These are phyloP conservation scores for Sisymbrium irio DNA, from an alignment of 345 rosid genomes.

Conservation along the genomic window DNA sequence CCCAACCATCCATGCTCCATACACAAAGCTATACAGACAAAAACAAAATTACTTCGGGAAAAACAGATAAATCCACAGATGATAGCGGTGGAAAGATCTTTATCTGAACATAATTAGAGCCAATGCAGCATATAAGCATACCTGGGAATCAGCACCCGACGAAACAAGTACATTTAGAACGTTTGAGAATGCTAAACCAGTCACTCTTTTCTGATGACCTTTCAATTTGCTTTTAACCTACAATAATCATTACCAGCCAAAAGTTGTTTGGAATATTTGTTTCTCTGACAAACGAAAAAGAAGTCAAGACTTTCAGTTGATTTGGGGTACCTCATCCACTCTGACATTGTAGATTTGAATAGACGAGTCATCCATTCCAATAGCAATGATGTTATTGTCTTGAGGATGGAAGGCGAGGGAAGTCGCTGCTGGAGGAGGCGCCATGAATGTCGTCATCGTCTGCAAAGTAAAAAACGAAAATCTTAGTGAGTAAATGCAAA, in stretches of 20 bases:
- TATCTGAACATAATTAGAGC: neutral
- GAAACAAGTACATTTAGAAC: conserved; percentile 64
- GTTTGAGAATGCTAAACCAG: conserved; percentile 82
- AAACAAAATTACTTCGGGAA: neutral
- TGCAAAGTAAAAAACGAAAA: conserved; percentile 18
- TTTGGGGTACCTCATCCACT: conserved; percentile 61
- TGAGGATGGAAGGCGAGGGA: conserved; percentile 84
- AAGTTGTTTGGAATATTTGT: neutral
- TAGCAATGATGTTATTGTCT: conserved; percentile 81
- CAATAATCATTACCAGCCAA: conserved; percentile 9
- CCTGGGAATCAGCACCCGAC: conserved; percentile 92
- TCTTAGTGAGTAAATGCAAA: neutral
- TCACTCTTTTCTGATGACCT: conserved; percentile 79
- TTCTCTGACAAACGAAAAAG: neutral
- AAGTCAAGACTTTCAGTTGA: neutral
- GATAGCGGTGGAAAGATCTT: neutral
- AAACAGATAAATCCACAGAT: neutral
- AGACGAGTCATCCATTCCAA: conserved; percentile 86
- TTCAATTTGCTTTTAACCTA: conserved; percentile 76
- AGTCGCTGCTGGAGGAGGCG: conserved; percentile 83
- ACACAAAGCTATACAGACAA: conserved; percentile 51
- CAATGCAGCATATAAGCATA: conserved; percentile 20
- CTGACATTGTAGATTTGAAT: conserved; percentile 83
- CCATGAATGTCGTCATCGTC: conserved; percentile 76
- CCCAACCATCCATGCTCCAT: conserved; percentile 86